Percentiles rank a stretch among this genome's conserved stretches.
These are phyloP conservation scores for Podila epicladia DNA, from an alignment of 192 early-diverging fungal species.

Conservation along the genomic window DNA sequence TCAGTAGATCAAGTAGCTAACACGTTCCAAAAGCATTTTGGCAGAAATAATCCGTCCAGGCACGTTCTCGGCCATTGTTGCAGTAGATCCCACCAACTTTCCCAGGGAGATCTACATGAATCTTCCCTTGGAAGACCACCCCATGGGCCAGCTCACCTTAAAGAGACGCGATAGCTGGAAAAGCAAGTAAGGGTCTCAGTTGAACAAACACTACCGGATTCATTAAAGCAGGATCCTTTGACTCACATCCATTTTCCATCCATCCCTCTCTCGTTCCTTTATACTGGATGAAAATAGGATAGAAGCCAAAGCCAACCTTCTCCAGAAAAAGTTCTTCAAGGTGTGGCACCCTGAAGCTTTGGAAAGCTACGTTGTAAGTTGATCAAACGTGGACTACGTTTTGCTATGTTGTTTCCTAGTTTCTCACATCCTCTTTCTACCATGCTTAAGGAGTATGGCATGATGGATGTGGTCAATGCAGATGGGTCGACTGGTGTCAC, in stretches of 20 bases:
- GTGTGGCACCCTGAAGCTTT: conserved; percentile 60
- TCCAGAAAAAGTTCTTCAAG: conserved; percentile 47
- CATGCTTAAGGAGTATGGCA: conserved; percentile 50
- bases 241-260: background rate
- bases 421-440: background rate
- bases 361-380: conserved; percentile 62
- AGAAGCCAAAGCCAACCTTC: conserved; percentile 21
- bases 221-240: background rate
- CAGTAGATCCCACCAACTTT: conserved; percentile 47
- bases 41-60: conserved; percentile 35
- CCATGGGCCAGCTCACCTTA: conserved; percentile 18
- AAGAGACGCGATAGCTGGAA: conserved; percentile 62
- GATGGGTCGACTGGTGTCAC: conserved; percentile 38
- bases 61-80: conserved; percentile 44
- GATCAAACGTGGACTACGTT: too few relatives aligned
- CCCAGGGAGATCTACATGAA: conserved; percentile 21
- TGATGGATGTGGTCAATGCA: conserved; percentile 50
- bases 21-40: conserved; percentile 16
- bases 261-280: background rate
- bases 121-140: conserved; percentile 6
- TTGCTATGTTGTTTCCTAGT: background rate
- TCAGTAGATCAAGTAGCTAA: too few relatives aligned
- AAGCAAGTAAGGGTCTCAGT: conserved; percentile 30
- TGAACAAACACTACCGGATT: background rate
- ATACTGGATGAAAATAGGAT: conserved; percentile 20